phyloP scores from a whole-genome alignment of 495 filamentous ascomycete species.

The Podospora tetraspora region DNA sequence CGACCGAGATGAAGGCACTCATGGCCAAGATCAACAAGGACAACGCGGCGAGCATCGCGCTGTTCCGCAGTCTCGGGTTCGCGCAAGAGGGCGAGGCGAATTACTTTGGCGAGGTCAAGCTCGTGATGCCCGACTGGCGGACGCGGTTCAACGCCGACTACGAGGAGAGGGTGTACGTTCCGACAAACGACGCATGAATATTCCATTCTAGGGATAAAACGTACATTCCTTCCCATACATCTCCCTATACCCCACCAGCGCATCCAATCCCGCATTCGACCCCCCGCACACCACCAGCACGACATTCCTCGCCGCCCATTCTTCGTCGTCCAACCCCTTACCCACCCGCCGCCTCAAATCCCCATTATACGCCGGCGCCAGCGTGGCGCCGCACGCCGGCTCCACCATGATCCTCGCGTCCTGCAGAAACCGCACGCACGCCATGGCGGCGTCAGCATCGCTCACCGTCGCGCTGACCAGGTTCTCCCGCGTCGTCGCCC shows the following conservation, averaged over 20 bases:
- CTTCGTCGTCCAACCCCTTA: slow-evolving; percentile 46
- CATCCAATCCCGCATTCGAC: slow-evolving; percentile 63
- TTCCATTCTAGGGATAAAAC: not conserved
- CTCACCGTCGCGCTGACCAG: slow-evolving; percentile 65
- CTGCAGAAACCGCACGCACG: slow-evolving; percentile 68
- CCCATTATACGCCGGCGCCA: slow-evolving; percentile 62
- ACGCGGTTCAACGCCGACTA: not conserved
- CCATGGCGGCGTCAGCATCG: slow-evolving; percentile 77
- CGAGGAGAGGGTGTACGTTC: not conserved
- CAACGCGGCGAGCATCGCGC: slow-evolving; percentile 37
- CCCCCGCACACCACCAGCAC: slow-evolving; percentile 88
- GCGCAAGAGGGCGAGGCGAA: slow-evolving; percentile 39
- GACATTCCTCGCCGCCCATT: slow-evolving; percentile 58
- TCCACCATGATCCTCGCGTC: slow-evolving; percentile 81
- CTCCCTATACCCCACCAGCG: slow-evolving; percentile 58
- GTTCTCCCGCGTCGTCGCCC: slow-evolving; percentile 37
- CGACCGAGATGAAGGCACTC: slow-evolving; percentile 28
- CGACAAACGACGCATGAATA: not conserved
- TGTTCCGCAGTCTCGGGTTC: slow-evolving; percentile 47
- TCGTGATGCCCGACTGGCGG: slow-evolving; percentile 29
- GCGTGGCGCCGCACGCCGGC: slow-evolving; percentile 73
- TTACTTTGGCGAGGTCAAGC: slow-evolving; percentile 48
- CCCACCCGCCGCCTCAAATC: slow-evolving; percentile 57
- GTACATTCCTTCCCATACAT: slow-evolving; percentile 39
- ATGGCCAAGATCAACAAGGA: slow-evolving; percentile 43